phyloP scores from a whole-genome alignment of 2,329 filamentous ascomycete species.

The Decorospora gaudefroyi region DNA sequence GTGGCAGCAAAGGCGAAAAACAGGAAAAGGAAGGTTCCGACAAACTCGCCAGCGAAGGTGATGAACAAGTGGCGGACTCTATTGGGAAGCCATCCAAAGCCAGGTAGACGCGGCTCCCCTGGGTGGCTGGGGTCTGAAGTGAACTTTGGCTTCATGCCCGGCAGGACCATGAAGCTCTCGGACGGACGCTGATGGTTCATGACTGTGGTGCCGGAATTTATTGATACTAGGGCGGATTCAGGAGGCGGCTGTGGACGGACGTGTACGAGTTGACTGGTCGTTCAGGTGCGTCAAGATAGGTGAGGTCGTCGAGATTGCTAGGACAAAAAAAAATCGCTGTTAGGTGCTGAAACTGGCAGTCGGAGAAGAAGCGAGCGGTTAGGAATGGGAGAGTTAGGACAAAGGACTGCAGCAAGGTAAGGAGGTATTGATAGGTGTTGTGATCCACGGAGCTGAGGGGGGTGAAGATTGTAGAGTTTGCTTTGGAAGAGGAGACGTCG shows the following conservation, averaged over 20 bases:
- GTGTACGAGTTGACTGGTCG: no score
- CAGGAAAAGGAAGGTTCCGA: constrained; percentile 49
- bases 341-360: constrained; percentile 1
- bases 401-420: constrained; percentile 2
- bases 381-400: neutral
- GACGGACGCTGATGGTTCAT: constrained; percentile 49
- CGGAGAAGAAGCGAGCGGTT: neutral
- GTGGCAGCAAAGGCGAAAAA: constrained; percentile 50
- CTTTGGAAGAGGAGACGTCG: no score
- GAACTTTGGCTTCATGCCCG: constrained; percentile 46
- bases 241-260: constrained; percentile 15
- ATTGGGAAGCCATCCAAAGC: constrained; percentile 53
- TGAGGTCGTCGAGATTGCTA: constrained; percentile 12
- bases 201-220: no score
- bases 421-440: constrained; percentile 1
- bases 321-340: no score
- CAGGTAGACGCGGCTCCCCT: constrained; percentile 47
- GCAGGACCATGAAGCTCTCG: constrained; percentile 45
- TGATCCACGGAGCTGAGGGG: constrained; percentile 1
- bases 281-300: no score
- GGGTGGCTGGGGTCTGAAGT: constrained; percentile 38
- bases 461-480: neutral
- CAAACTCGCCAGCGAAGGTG: constrained; percentile 52
- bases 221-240: no score
- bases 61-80: constrained; percentile 51